A percentile compares a stretch with the other conserved stretches of the same genome.
phyloP scores from a whole-genome alignment of 352 stramenopile species.

The Phytophthora agathidicida region DNA sequence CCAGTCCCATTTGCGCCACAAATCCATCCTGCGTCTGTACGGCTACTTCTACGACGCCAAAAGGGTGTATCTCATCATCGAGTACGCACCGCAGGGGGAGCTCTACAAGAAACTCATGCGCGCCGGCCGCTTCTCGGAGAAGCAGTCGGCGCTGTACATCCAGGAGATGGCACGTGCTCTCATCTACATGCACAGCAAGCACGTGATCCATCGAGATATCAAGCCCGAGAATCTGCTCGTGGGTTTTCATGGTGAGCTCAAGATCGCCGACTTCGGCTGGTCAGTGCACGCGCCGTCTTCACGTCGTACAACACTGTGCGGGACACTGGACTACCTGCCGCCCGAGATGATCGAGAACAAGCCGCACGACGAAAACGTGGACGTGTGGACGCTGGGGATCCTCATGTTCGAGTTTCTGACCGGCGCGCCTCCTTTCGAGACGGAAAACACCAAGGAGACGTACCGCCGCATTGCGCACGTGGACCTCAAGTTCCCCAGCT shows the following conservation, averaged over 20 bases:
- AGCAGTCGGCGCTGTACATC: conserved; percentile 94
- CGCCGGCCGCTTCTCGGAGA: conserved; percentile 93
- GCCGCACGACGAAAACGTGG: conserved; percentile 96
- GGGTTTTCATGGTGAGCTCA: conserved; percentile 95
- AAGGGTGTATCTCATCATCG: conserved; percentile 99
- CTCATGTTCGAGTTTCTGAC: conserved; percentile 99
- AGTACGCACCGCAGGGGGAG: conserved; percentile 98
- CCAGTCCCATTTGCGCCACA: conserved; percentile 97
- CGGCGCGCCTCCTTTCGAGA: conserved; percentile 98
- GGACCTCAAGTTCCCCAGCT: conserved; percentile 95
- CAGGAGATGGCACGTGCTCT: conserved; percentile 94
- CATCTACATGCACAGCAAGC: conserved; percentile 98
- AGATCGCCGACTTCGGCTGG: conserved; percentile 99
- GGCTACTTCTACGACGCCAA: conserved; percentile 99
- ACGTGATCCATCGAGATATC: conserved; percentile 99
- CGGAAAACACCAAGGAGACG: conserved; percentile 92
- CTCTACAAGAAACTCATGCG: conserved; percentile 98
- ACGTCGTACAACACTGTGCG: conserved; percentile 97
- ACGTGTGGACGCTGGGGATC: conserved; percentile 99
- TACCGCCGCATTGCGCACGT: conserved; percentile 97
- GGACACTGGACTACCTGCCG: conserved; percentile 99
- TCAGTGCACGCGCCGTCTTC: conserved; percentile 98
- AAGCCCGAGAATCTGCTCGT: conserved; percentile 99
- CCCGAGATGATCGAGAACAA: conserved; percentile 99
- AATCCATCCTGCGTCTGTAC: conserved; percentile 97